Conservation (phyloP, 2,329 filamentous ascomycete species). For the Zasmidium angulare region DNA sequence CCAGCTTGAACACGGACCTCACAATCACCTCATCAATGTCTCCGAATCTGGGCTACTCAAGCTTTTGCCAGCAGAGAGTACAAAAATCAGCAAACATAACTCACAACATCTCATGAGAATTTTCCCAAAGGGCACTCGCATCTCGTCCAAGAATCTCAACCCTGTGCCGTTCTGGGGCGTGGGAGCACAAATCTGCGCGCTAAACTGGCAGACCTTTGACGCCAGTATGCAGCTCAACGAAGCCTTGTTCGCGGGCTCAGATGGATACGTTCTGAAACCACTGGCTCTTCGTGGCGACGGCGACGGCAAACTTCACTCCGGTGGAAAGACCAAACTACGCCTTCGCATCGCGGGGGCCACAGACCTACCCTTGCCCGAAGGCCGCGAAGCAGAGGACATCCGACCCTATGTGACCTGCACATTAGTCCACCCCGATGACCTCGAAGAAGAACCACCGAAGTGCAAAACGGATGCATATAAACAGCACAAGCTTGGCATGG, state of each 20-base stretch:
- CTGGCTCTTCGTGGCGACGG: slow-evolving; percentile 58
- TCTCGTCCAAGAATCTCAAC: slow-evolving; percentile 64
- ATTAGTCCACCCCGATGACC: slow-evolving; percentile 58
- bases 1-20: slow-evolving; percentile 50
- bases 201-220: slow-evolving; percentile 70
- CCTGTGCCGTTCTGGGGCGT: slow-evolving; percentile 66
- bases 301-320: slow-evolving; percentile 49
- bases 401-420: slow-evolving; percentile 67
- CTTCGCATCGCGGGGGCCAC: slow-evolving; percentile 64
- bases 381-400: slow-evolving; percentile 53
- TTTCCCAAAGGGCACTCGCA: slow-evolving; percentile 67
- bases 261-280: slow-evolving; percentile 67
- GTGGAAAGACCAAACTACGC: slow-evolving; percentile 52
- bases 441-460: slow-evolving; percentile 54
- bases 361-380: slow-evolving; percentile 57
- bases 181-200: slow-evolving; percentile 67
- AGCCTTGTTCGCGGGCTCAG: slow-evolving; percentile 64
- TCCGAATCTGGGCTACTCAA: slow-evolving; percentile 61
- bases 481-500: slow-evolving; percentile 58
- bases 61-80: slow-evolving; percentile 50
- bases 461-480: slow-evolving; percentile 62
- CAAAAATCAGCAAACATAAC: slow-evolving; percentile 61
- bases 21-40: slow-evolving; percentile 68
- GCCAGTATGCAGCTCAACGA: slow-evolving; percentile 67
- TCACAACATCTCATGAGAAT: slow-evolving; percentile 68